These are phyloP conservation scores for Setaria viridis DNA, from an alignment of 202 grass and related monocot species.

Conservation along the genomic window DNA sequence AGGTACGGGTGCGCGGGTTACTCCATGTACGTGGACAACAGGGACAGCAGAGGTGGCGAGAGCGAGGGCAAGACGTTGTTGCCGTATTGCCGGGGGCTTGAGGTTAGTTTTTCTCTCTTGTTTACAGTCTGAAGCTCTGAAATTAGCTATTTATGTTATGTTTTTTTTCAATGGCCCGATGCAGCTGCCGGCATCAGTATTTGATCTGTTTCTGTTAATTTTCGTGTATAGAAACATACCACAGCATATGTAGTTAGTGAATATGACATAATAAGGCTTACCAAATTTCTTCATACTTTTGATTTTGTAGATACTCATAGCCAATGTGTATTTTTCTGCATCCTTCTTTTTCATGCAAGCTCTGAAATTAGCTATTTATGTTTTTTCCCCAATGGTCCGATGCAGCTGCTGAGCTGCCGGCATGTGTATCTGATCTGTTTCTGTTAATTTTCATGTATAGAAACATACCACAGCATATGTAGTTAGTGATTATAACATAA, in stretches of 20 bases:
- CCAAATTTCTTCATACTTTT: background rate
- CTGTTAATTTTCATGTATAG: constrained; percentile 3
- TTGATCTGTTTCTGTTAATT: constrained; percentile 28
- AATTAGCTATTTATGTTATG: background rate
- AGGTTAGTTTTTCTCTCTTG: constrained; percentile 63
- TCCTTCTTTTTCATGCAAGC: background rate
- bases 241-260: background rate
- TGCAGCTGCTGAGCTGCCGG: background rate
- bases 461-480: background rate
- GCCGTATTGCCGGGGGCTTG: constrained; percentile 91
- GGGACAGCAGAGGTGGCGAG: constrained; percentile 45
- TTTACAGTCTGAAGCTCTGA: background rate
- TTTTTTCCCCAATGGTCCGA: background rate
- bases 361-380: background rate
- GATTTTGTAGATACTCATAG: background rate
- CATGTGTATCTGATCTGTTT: constrained; percentile 15
- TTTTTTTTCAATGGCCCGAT: background rate
- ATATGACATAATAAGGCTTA: constrained; percentile 1
- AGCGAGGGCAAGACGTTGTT: constrained; percentile 62
- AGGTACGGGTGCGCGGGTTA: constrained; percentile 90
- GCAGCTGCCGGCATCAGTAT: background rate
- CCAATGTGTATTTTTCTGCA: background rate
- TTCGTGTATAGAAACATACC: background rate
- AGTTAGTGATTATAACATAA: background rate
- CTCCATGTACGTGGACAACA: constrained; percentile 79